phyloP scores from a whole-genome alignment of 2,329 filamentous ascomycete species.

The Catunica adiposa region DNA sequence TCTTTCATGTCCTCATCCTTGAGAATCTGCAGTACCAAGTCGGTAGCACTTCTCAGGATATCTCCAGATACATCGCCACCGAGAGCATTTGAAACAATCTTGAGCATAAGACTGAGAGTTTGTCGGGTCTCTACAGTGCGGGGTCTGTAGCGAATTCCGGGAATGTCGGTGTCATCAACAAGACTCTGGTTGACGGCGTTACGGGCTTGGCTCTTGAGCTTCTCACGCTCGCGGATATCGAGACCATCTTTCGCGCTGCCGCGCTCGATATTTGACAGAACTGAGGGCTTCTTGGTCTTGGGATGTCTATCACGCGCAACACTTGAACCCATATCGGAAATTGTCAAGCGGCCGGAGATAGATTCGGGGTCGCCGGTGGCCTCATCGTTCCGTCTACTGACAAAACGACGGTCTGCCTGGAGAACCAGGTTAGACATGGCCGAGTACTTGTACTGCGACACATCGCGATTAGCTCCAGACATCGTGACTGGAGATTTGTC shows the following conservation, averaged over 20 bases:
- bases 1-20: slow-evolving; percentile 96
- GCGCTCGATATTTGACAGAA: slow-evolving; percentile 53
- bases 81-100: slow-evolving; percentile 71
- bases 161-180: slow-evolving; percentile 71
- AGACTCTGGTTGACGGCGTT: slow-evolving; percentile 49
- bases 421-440: slow-evolving; percentile 99
- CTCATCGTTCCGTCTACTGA: slow-evolving; percentile 83
- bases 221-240: slow-evolving; percentile 68
- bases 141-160: slow-evolving; percentile 82
- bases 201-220: slow-evolving; percentile 73
- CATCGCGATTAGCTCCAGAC: slow-evolving; percentile 63
- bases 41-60: slow-evolving; percentile 81
- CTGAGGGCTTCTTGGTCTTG: slow-evolving; percentile 60
- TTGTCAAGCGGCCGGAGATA: slow-evolving; percentile 80
- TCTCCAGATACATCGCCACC: slow-evolving; percentile 77
- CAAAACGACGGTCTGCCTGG: slow-evolving; percentile 95
- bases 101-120: slow-evolving; percentile 87
- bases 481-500: slow-evolving; percentile 27
- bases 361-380: slow-evolving; percentile 95
- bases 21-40: slow-evolving; percentile 75
- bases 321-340: slow-evolving; percentile 83
- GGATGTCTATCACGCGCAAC: slow-evolving; percentile 66
- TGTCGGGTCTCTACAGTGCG: slow-evolving; percentile 80
- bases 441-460: slow-evolving; percentile 97
- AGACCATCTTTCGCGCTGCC: slow-evolving; percentile 64